phyloP scores from a whole-genome alignment of 1,284 basidiomycete species.

The Flammula alnicola region DNA sequence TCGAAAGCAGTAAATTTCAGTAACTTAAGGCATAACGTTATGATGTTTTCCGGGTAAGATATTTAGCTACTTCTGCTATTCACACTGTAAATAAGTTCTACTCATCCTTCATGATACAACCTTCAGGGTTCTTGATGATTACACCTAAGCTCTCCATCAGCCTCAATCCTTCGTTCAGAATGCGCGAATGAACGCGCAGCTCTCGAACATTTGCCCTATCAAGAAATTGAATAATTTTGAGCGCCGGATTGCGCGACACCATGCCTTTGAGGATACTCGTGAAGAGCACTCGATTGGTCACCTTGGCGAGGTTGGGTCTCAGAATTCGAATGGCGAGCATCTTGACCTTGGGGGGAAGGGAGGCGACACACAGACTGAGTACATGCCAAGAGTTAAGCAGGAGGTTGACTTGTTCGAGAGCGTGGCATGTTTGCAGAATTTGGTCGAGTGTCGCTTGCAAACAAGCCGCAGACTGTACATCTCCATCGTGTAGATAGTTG shows the following conservation, averaged over 20 bases:
- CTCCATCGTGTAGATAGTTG: too few species aligned
- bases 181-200: neutral
- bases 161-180: neutral
- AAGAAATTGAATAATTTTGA: constrained; percentile 11
- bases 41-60: too few species aligned
- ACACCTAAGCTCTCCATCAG: too few species aligned
- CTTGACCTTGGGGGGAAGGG: constrained; percentile 2
- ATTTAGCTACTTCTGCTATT: too few species aligned
- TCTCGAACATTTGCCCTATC: constrained; percentile 2
- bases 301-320: neutral
- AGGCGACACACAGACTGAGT: neutral
- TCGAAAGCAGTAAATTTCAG: too few species aligned
- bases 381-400: neutral
- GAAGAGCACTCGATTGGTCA: neutral
- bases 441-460: neutral
- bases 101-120: too few species aligned
- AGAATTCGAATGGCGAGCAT: constrained; percentile 5
- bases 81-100: too few species aligned
- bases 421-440: constrained; percentile 2
- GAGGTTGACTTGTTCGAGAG: constrained; percentile 4
- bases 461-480: neutral
- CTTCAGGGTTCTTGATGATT: too few species aligned
- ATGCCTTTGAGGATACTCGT: neutral
- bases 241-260: neutral
- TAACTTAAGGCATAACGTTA: too few species aligned